Conservation (phyloP, 2,329 filamentous ascomycete species). For the Metarhizium robertsii region DNA sequence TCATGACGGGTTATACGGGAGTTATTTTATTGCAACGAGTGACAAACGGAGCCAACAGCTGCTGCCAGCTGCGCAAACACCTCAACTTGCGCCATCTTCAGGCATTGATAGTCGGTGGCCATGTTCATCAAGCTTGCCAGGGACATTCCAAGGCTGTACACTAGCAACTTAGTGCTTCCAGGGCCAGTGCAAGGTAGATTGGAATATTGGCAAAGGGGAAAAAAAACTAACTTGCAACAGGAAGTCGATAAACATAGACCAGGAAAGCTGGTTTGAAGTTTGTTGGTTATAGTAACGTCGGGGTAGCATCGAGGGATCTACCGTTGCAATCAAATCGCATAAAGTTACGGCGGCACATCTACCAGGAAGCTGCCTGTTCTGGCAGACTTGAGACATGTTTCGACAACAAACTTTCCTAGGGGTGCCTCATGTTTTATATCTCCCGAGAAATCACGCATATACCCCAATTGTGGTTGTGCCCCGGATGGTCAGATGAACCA, state of each 20-base stretch:
- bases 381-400: not conserved
- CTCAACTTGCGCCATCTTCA: not conserved
- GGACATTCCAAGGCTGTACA: not conserved
- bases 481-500: no score
- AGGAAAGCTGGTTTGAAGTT: not conserved
- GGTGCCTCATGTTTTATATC: no score
- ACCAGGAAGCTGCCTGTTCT: not conserved
- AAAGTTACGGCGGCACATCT: not conserved
- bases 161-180: not conserved
- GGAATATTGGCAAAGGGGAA: not conserved
- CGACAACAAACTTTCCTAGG: no score
- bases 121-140: not conserved
- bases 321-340: not conserved
- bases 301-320: not conserved
- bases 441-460: no score
- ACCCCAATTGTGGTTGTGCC: no score
- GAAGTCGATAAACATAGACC: not conserved
- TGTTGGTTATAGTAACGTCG: not conserved
- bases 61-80: not conserved
- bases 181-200: not conserved
- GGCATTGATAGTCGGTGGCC: not conserved
- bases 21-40: not conserved
- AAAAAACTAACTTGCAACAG: not conserved
- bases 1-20: not conserved
- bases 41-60: not conserved